These are phyloP conservation scores for Daldinia grandis DNA, from an alignment of 495 filamentous ascomycete genomes.

Conservation along the genomic window DNA sequence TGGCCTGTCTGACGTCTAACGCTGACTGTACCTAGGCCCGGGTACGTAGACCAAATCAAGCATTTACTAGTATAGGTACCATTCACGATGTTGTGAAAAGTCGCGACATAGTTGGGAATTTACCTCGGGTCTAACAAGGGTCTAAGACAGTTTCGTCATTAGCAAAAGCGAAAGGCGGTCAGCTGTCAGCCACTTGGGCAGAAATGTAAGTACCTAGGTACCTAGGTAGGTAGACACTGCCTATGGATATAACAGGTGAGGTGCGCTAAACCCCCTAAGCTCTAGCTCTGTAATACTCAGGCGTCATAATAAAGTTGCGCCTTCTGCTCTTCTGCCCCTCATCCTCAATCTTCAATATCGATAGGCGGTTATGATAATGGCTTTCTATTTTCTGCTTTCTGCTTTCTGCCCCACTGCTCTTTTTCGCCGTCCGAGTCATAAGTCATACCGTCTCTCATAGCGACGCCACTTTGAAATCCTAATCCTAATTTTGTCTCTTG, in stretches of 20 bases:
- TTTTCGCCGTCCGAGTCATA: constrained; percentile 37
- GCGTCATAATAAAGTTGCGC: constrained; percentile 7
- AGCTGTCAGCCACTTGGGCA: constrained; percentile 20
- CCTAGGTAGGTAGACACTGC: too few species aligned
- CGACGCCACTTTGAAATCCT: constrained; percentile 13
- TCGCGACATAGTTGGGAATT: neutral
- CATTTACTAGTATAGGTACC: too few species aligned
- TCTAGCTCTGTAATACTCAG: neutral
- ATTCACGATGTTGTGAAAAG: constrained; percentile 18
- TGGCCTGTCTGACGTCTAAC: constrained; percentile 1
- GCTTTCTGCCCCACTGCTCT: constrained; percentile 23
- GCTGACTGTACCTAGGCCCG: neutral
- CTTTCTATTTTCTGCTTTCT: too few species aligned
- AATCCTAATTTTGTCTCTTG: neutral
- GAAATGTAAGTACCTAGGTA: neutral
- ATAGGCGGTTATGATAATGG: neutral
- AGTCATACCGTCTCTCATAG: constrained; percentile 18
- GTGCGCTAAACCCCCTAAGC: neutral
- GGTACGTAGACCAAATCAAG: neutral
- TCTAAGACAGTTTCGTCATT: constrained; percentile 31
- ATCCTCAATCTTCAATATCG: constrained; percentile 20
- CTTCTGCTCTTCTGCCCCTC: constrained; percentile 16
- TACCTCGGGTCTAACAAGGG: neutral
- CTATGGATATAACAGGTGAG: neutral
- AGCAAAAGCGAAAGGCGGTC: neutral